Conservation (phyloP, 768 basidiomycete species). For the Leccinellum rugosiceps region DNA sequence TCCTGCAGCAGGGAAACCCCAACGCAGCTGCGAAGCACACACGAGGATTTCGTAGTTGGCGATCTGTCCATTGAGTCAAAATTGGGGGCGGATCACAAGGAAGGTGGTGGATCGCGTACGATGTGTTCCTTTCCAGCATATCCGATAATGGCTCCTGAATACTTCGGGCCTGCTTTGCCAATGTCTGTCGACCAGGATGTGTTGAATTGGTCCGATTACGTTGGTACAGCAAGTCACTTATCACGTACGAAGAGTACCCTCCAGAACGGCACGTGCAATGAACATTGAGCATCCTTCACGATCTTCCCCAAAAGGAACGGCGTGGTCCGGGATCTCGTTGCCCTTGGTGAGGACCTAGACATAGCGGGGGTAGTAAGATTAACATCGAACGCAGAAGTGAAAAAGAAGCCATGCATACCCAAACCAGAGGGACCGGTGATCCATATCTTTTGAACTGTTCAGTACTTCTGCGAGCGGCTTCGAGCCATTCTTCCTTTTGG, state of each 20-base stretch:
- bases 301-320: constrained; percentile 33
- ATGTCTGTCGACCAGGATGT: constrained; percentile 26
- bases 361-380: neutral
- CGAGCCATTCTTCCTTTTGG: constrained; percentile 29
- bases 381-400: neutral
- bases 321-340: constrained; percentile 32
- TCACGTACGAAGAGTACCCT: constrained; percentile 29
- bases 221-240: neutral
- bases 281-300: constrained; percentile 25
- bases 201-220: neutral
- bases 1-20: constrained; percentile 24
- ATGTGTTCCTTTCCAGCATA: constrained; percentile 35
- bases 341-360: constrained; percentile 28
- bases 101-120: constrained; percentile 16
- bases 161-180: constrained; percentile 33
- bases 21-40: constrained; percentile 33
- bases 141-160: constrained; percentile 30
- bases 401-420: constrained; percentile 15
- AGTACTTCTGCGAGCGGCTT: constrained; percentile 28
- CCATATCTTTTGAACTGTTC: constrained; percentile 27
- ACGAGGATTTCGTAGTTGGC: constrained; percentile 35
- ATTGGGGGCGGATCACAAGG: neutral
- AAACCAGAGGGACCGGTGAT: constrained; percentile 29
- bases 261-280: constrained; percentile 31
- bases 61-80: constrained; percentile 19